Evolutionary conservation across 73 alveolate genomes (phyloP), one percentile per base, ranked within the genome.

Genomic region (Paramecium bursaria): DNA sequence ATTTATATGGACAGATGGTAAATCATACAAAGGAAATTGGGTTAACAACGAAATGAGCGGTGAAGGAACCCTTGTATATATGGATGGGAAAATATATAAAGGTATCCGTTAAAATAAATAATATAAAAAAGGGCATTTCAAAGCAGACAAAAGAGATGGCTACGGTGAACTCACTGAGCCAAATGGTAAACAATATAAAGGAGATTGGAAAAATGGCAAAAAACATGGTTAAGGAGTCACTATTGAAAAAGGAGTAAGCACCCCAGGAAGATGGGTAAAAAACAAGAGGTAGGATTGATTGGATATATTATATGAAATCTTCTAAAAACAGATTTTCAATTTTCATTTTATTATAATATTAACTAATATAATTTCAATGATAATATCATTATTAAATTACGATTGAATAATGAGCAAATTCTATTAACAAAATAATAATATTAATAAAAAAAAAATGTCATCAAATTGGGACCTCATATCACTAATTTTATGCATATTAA

Each of bases 1-100:
- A 19, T 51, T 26, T 52, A 47, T 88, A 19, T 85, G 96, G 94
- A 17, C 30, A 52, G 95, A 92, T 54, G 95, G 97, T 22, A 74
- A 88, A 7, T 55, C 87, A 27, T 92, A 91, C 60, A 52, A 85
- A 10, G 88, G 87, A 14, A 50, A 75, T 13, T 75, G 88, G 85
- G 10, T 47, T 11, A 48, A 49, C n/a, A 39, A 54, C 75, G 48
- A 50, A 21, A 22, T 75, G 48, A 35, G 15, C 30, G 87, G 87
- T 0, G 29, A 61, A 26, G 88, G 87, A 9, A 13, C 15, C 25
- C n/a, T 25, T 1, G 46, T 17, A 0, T 57, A 19, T 21, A 23
- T 15, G 15, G 87, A 75, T 52, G 88, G 87, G 17, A 47, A 53
- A 75, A 25, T 22, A 0, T 75, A 57, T 30, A 25, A 75, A 55